These are phyloP conservation scores for Podila clonocystis DNA, from an alignment of 192 early-diverging fungal species.

Conservation along the genomic window DNA sequence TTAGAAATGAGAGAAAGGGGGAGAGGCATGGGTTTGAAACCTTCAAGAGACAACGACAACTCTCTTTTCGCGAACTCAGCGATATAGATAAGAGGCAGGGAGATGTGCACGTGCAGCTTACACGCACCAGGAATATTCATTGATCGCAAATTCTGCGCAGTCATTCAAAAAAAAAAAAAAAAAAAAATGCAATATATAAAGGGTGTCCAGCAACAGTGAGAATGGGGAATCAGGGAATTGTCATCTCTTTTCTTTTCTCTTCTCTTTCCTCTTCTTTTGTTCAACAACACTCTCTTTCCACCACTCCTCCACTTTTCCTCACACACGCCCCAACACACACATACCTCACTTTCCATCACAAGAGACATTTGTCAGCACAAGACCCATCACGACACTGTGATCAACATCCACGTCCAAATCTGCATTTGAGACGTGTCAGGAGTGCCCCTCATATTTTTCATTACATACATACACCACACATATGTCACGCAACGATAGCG, in stretches of 20 bases:
- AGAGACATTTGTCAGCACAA: background rate
- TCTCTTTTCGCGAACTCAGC: background rate
- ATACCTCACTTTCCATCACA: background rate
- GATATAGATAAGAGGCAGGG: no score
- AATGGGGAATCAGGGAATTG: conserved; percentile 9
- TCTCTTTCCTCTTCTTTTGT: background rate
- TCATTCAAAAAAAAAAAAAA: background rate
- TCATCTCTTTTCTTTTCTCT: conserved; percentile 20
- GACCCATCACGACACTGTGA: no score
- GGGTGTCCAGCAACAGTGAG: background rate
- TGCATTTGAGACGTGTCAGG: no score
- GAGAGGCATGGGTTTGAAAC: background rate
- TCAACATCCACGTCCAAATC: no score
- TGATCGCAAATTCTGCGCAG: no score
- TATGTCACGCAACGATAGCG: conserved; percentile 44
- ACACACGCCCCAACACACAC: background rate
- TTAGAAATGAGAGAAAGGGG: conserved; percentile 6
- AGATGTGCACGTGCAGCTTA: no score
- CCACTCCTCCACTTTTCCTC: background rate
- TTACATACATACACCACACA: background rate
- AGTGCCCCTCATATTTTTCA: background rate
- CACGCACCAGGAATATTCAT: no score
- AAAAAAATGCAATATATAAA: conserved; percentile 3
- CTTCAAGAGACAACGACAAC: background rate
- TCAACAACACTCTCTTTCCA: background rate